A percentile compares a stretch with the other conserved stretches of the same genome.
phyloP scores from a whole-genome alignment of 345 rosid species.

The Lepidium sativum region DNA sequence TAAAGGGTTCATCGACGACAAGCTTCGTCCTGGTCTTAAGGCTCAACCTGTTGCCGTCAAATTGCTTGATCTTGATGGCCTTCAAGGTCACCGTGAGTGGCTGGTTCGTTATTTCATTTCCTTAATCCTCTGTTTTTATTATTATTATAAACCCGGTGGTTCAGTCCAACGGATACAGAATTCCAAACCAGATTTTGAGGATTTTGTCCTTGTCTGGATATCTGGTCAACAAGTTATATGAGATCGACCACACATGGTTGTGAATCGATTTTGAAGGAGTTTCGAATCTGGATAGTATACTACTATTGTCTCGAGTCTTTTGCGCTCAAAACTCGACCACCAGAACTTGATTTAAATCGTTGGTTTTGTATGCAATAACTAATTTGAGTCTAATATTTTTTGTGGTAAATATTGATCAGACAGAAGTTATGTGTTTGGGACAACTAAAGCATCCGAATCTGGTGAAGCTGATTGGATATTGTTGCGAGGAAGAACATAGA shows the following conservation, averaged over 20 bases:
- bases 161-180: no score
- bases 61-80: conserved; percentile 60
- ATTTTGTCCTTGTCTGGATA: no score
- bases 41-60: conserved; percentile 91
- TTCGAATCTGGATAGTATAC: no score
- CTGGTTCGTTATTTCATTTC: conserved; percentile 44
- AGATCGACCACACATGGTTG: no score
- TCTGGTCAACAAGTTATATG: no score
- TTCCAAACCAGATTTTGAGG: no score
- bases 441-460: conserved; percentile 72
- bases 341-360: neutral
- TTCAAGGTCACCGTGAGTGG: conserved; percentile 89
- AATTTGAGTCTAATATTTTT: neutral
- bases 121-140: no score
- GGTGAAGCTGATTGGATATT: conserved; percentile 80
- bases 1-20: conserved; percentile 83
- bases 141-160: no score
- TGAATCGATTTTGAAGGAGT: no score
- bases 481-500: conserved; percentile 74
- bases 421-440: conserved; percentile 79
- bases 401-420: conserved; percentile 23
- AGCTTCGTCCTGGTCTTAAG: conserved; percentile 57
- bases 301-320: no score
- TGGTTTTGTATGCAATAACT: neutral
- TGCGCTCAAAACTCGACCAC: no score